Evolutionary conservation across 208 protist species (phyloP).

Genomic region (Crithidia acanthocephali): DNA sequence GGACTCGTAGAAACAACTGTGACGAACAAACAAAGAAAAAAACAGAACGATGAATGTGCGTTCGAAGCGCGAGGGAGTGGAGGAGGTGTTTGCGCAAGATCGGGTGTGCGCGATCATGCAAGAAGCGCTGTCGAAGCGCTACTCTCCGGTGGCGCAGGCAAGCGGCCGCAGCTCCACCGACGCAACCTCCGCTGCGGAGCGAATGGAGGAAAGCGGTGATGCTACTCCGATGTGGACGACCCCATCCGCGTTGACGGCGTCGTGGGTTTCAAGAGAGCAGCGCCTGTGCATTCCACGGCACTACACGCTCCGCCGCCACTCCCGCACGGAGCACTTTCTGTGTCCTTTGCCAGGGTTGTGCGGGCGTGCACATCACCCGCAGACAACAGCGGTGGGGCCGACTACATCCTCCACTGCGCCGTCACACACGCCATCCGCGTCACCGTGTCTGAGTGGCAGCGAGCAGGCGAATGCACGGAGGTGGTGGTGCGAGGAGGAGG

Average conservation of each 20-base stretch:
- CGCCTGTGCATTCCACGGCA: constrained; percentile 19
- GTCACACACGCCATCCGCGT: neutral
- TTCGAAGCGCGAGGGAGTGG: constrained; percentile 42
- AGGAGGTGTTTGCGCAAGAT: constrained; percentile 28
- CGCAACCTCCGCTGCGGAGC: neutral
- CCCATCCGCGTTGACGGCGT: neutral
- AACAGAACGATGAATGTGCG: constrained; percentile 43
- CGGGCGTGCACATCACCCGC: too few relatives aligned
- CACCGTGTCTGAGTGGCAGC: too few relatives aligned
- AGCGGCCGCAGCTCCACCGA: neutral
- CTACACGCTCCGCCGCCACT: constrained; percentile 31
- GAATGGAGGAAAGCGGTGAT: neutral
- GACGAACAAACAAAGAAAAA: too few relatives aligned
- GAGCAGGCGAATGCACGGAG: too few relatives aligned
- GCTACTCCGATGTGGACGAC: too few relatives aligned
- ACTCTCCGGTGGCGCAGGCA: neutral
- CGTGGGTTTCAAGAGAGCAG: neutral
- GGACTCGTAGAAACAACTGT: too few relatives aligned
- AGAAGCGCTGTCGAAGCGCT: constrained; percentile 11
- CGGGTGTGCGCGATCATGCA: constrained; percentile 18
- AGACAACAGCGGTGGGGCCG: too few relatives aligned
- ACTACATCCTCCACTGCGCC: too few relatives aligned
- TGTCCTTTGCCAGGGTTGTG: neutral
- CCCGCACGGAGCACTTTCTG: constrained; percentile 24
- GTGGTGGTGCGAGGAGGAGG: constrained; percentile 19